phyloP scores from a whole-genome alignment of 2,329 filamentous ascomycete species.

The Chaetomiaceae sp. region DNA sequence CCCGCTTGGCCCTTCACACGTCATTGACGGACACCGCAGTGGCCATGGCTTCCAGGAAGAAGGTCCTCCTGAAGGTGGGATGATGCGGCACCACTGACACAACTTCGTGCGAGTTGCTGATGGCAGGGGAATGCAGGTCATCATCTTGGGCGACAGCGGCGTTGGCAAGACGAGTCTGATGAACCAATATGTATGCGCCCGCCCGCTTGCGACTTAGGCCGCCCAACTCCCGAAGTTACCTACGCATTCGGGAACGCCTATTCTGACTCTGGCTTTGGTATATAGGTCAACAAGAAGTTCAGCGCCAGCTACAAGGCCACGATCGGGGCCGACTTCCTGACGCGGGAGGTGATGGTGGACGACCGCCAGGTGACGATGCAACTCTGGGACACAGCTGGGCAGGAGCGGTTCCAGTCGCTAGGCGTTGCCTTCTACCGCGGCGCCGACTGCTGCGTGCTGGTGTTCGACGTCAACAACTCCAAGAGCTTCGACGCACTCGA shows the following conservation, averaged over 20 bases:
- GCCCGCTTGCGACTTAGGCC: not conserved
- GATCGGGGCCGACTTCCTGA: conserved; percentile 96
- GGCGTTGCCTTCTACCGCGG: conserved; percentile 97
- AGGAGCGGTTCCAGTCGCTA: conserved; percentile 95
- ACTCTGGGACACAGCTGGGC: conserved; percentile 97
- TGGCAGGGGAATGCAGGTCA: conserved; percentile 59
- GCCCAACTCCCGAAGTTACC: conserved; percentile 3
- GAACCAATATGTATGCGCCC: conserved; percentile 95
- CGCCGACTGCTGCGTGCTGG: conserved; percentile 94
- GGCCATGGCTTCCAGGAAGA: conserved; percentile 77
- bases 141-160: conserved; percentile 97
- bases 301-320: conserved; percentile 99
- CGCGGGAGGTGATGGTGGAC: conserved; percentile 94
- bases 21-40: conserved; percentile 20
- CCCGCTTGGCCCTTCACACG: conserved; percentile 2
- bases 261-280: conserved; percentile 10
- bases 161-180: conserved; percentile 99
- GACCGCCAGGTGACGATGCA: conserved; percentile 98
- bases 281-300: conserved; percentile 99
- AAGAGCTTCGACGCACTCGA: conserved; percentile 99
- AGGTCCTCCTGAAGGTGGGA: conserved; percentile 79
- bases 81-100: not conserved
- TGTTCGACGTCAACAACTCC: conserved; percentile 98
- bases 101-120: conserved; percentile 2
- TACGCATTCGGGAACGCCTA: not conserved